Percentiles rank a stretch among this genome's conserved stretches.
These are phyloP conservation scores for Cryptosporidium bovis DNA, from an alignment of 169 alveolate species.

Conservation along the genomic window DNA sequence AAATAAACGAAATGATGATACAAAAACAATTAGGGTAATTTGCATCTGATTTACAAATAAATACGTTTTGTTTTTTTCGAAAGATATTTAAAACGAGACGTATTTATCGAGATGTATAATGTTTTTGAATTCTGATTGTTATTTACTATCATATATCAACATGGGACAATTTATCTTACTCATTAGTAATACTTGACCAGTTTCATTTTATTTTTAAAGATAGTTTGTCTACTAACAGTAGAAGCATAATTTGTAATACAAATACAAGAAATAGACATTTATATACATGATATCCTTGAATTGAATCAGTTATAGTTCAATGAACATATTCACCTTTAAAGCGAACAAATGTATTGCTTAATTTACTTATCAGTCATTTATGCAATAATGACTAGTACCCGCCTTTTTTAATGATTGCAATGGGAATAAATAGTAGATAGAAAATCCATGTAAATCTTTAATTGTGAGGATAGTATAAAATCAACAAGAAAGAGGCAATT, in stretches of 20 bases:
- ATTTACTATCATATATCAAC: background rate
- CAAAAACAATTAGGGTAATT: constrained; percentile 73
- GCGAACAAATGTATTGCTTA: too few relatives aligned
- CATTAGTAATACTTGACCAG: too few relatives aligned
- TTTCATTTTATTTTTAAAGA: too few relatives aligned
- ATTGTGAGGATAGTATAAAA: background rate
- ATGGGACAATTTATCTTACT: too few relatives aligned
- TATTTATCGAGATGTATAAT: constrained; percentile 21
- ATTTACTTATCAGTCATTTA: too few relatives aligned
- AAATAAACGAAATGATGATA: constrained; percentile 41
- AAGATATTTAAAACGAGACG: background rate
- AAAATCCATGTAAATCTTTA: constrained; percentile 58
- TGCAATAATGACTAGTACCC: constrained; percentile 12
- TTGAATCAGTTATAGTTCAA: too few relatives aligned
- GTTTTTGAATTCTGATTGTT: constrained; percentile 51
- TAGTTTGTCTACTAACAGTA: too few relatives aligned
- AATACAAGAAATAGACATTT: too few relatives aligned
- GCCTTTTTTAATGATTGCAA: constrained; percentile 28
- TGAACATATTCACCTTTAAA: too few relatives aligned
- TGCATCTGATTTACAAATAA: constrained; percentile 60
- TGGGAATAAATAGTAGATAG: background rate
- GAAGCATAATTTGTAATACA: too few relatives aligned
- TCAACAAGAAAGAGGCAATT: too few relatives aligned
- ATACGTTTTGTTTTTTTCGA: background rate
- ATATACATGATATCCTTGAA: too few relatives aligned